Percentiles rank a stretch among this genome's conserved stretches.
phyloP scores from a whole-genome alignment of 83 land plant genomes.

The Picea engelmannii region DNA sequence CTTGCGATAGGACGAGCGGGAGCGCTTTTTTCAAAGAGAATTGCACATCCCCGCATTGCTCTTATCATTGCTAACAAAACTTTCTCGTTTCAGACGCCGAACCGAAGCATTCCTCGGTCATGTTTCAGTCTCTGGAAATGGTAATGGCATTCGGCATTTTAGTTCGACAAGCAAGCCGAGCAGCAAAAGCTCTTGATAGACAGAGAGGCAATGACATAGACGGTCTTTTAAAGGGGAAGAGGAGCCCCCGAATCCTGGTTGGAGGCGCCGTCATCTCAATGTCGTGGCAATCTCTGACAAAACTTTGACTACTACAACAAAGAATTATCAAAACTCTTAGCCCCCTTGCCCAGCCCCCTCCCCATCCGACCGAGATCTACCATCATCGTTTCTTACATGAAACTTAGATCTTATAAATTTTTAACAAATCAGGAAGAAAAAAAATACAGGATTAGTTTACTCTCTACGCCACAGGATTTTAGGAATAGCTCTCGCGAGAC shows the following conservation, averaged over 20 bases:
- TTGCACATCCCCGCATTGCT: too few species aligned
- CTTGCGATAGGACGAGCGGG: too few species aligned
- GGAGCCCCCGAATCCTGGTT: not conserved
- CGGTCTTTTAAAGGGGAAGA: not conserved
- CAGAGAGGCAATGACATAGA: not conserved
- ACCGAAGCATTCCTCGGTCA: too few species aligned
- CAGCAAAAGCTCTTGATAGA: not conserved
- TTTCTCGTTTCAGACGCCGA: too few species aligned
- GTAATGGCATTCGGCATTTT: too few species aligned
- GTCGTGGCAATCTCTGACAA: not conserved
- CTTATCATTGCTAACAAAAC: too few species aligned
- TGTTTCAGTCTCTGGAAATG: too few species aligned
- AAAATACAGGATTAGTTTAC: too few species aligned
- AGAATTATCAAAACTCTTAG: not conserved
- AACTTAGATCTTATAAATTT: not conserved
- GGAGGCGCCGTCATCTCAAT: conserved; percentile 7
- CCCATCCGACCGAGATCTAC: not conserved
- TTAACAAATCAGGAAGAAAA: too few species aligned
- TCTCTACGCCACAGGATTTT: not conserved
- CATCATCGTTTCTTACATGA: not conserved
- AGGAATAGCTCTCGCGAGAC: not conserved
- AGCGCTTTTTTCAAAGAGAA: too few species aligned
- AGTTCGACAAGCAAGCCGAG: not conserved
- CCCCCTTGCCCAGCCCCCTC: too few species aligned
- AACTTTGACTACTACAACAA: not conserved